Base-by-base conservation (phyloP, 768 basidiomycete genomes). In the Rhodotorula babjevae region DNA sequence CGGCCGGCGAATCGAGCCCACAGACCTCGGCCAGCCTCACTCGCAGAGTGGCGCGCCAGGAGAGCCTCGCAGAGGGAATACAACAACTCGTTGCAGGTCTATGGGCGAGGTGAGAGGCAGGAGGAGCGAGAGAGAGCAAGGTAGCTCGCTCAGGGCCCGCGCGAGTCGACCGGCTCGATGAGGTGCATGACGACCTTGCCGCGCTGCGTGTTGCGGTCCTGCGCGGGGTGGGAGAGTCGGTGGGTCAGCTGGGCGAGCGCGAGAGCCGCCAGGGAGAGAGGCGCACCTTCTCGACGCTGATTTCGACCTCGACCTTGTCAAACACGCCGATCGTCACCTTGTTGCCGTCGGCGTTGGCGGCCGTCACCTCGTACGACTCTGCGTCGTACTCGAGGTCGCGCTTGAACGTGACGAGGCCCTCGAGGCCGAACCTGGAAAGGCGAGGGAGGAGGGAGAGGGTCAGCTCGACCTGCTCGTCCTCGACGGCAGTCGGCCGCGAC, bases 361-460 rank as follows among this genome's bases (percentile, higher is more conserved):
- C 83, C 0, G 87, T 86, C 64, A 98, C 86, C 3, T 87, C 87
- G 79, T 95, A 97, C 76, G 89, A 89, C 50, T 98, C 95, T 27
- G 92, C 87, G 77, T 99, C 93, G 78, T 93, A 97, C 64, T 88
- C 85, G 66, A 87, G 90, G 69, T 92, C 90, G 21, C 87, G 87
- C 83, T 93, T 93, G 86, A 99, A 97, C 78, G 87, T 92, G 71
- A 99, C 88, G 40, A 99, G 83, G 0, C 96, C 96, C 81, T 97
- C 94, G 62, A 99, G 85, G 9, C 95, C 95, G 64, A 96, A 85
- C 79, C 93, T 95, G 77, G 36, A 52, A 15, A 58, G 36, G 36
- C 36, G 53, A 15, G 60, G 36, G 53, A 15, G 60, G 36, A 23
- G 61, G n/a, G 57, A 53, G 53, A 49, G n/a, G 3, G 57, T 44